Evolutionary conservation across 164 flowering plant species (phyloP).

Genomic region (Pachysandra terminalis): DNA sequence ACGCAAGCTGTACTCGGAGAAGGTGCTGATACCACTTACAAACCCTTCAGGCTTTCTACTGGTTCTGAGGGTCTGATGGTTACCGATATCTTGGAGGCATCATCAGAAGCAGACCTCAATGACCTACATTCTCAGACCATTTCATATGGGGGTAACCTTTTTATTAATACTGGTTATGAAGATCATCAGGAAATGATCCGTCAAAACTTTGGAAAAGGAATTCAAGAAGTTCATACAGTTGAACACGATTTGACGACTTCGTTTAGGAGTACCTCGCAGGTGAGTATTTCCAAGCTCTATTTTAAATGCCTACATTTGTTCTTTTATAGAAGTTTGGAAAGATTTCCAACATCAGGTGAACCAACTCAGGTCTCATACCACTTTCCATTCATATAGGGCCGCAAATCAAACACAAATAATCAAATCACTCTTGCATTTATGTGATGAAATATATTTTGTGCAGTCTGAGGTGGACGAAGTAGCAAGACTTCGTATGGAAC

Average conservation of each 20-base stretch:
- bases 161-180: constrained; percentile 5
- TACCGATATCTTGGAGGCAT: constrained; percentile 1
- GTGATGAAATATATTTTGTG: constrained; percentile 9
- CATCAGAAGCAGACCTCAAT: constrained; percentile 19
- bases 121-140: constrained; percentile 21
- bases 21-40: constrained; percentile 7
- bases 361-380: background rate
- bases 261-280: constrained; percentile 33
- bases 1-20: constrained; percentile 6
- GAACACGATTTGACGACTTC: constrained; percentile 15
- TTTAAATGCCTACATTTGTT: background rate
- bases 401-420: background rate
- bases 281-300: constrained; percentile 8
- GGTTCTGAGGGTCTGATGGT: constrained; percentile 14
- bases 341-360: background rate
- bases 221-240: constrained; percentile 7
- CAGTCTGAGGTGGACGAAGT: constrained; percentile 52
- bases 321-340: background rate
- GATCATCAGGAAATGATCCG: constrained; percentile 11
- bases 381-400: background rate
- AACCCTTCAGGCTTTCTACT: too few relatives aligned
- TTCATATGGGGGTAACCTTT: constrained; percentile 8
- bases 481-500: constrained; percentile 46
- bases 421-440: background rate
- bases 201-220: constrained; percentile 18